Base-by-base conservation (phyloP, 495 filamentous ascomycete species). In the Platismatia glauca region DNA sequence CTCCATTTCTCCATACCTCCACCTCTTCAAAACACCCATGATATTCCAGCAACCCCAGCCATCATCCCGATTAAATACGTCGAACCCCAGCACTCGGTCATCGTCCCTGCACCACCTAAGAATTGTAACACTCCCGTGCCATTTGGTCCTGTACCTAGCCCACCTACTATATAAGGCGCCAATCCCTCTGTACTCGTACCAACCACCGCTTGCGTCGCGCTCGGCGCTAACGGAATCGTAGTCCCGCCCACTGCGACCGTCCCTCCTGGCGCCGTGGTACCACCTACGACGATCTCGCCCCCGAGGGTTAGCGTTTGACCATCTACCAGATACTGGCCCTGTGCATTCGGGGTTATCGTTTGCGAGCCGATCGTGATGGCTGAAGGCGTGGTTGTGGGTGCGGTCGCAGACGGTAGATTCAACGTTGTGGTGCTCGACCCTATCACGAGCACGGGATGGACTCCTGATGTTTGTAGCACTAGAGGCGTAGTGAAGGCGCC, bases 381-480 rank as follows among this genome's bases (percentile, higher is more conserved):
- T 33, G 27, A 29, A 4, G 27, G 50, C 20, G 15, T 31, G 7
- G 50, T 53, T 31, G 27, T 8, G 27, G 50, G 33, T 20, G 50
- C 12, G 1, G 50, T 53, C 3, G 50, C 6, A 7, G 27, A n/a
- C 3, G 27, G 50, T 2, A 53, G 29, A 7, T 52, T 24, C 7
- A 53, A 29, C 5, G 55, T 58, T 41, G 55, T 38, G 55, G 55
- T 58, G 55, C 55, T 58, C 4, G 55, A 58, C 12, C 55, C 55
- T 20, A 58, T n/a, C 0, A 58, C 18, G n/a, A 58, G 55, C 24
- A 58, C 55, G n/a, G 55, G 34, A 4, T 24, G 34, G 27, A 18
- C 12, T 0, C 38, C 38, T 7, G 55, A 24, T 24, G 55, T 58
- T 58, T 58, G 55, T 1, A 58, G 24, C 20, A 58, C 2, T 34